Evolutionary conservation across 306 rosid species (phyloP), one percentile per base, ranked within the genome.

Genomic region (Inga oerstediana): DNA sequence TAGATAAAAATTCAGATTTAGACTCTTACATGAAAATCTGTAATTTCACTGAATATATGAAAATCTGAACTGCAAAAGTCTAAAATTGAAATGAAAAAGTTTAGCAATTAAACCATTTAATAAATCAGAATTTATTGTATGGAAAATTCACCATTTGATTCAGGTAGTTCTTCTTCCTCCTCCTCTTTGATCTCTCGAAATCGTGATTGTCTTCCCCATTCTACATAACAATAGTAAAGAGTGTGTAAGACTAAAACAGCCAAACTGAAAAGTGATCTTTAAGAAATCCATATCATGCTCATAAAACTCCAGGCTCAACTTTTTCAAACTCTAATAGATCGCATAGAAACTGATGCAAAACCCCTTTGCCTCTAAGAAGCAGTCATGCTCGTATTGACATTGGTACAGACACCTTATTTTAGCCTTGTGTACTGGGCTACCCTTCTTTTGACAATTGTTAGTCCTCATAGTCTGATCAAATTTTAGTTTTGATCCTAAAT

Each of bases 131-230:
- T 65, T 52, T 68, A 73, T 73, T 24, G 39, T 39, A 67, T 14
- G 52, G 27, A 44, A 59, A 16, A 37, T 12, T 10, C 69, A 88
- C 91, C 91, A 59, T 74, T 83, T 24, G 78, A 68, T 88, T 83
- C 84, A 69, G 39, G 27, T 12, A 74, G 73, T 73, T 70, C 71
- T 77, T 85, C 82, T 24, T 49, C 64, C 72, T 80, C 64, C 8
- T 58, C 64, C 27, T 58, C 64, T n/a, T 20, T 77, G 22, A 32
- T 27, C 10, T 59, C 85, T 44, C 65, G 48, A 69, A 85, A 88
- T 77, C 84, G 76, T 1, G 87, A 59, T 56, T 17, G 74, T 73
- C 89, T 75, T 73, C 80, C 84, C 84, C 61, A 68, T 58, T 80
- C 91, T 88, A 85, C 87, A 78, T 2, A 52, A 74, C 24, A 80